A percentile compares a stretch with the other conserved stretches of the same genome.
Conservation (phyloP, 2,329 filamentous ascomycete genomes). For the Emmonsia crescens region DNA sequence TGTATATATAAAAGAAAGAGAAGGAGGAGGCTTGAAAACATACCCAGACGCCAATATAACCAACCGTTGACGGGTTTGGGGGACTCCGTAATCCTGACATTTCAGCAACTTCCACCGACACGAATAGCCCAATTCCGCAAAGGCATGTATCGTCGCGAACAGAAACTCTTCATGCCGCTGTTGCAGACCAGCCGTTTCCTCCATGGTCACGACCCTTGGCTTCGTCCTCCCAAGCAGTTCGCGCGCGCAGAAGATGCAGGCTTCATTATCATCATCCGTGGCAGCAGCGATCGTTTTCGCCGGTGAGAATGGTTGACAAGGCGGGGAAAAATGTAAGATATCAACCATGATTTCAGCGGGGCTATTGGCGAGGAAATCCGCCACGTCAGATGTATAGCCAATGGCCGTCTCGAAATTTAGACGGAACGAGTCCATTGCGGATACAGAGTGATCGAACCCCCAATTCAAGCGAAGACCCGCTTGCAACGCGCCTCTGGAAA, state of each 20-base stretch:
- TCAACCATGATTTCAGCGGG: slow-evolving; percentile 43
- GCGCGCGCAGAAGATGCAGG: slow-evolving; percentile 39
- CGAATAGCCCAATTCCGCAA: slow-evolving; percentile 56
- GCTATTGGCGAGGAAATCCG: slow-evolving; percentile 30
- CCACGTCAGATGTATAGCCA: slow-evolving; percentile 35
- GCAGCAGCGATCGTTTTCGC: slow-evolving; percentile 51
- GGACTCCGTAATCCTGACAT: slow-evolving; percentile 39
- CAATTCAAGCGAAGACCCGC: slow-evolving; percentile 51
- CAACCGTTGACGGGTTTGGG: slow-evolving; percentile 39
- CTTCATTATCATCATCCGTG: slow-evolving; percentile 58
- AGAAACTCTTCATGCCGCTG: slow-evolving; percentile 47
- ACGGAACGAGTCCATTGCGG: slow-evolving; percentile 48
- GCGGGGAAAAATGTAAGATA: slow-evolving; percentile 63
- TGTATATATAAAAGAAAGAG: too few relatives aligned
- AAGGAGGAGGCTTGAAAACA: slow-evolving; percentile 15
- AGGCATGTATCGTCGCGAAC: slow-evolving; percentile 49
- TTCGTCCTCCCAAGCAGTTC: slow-evolving; percentile 47
- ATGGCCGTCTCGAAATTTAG: slow-evolving; percentile 43
- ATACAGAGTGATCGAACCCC: slow-evolving; percentile 52
- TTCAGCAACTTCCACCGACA: slow-evolving; percentile 56
- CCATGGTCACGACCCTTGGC: slow-evolving; percentile 63
- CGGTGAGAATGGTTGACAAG: slow-evolving; percentile 65
- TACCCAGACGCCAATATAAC: slow-evolving; percentile 46
- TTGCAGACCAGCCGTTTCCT: slow-evolving; percentile 64
- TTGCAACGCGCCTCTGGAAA: slow-evolving; percentile 50